Conservation (phyloP, 2,329 filamentous ascomycete genomes). For the Drechmeria coniospora region DNA sequence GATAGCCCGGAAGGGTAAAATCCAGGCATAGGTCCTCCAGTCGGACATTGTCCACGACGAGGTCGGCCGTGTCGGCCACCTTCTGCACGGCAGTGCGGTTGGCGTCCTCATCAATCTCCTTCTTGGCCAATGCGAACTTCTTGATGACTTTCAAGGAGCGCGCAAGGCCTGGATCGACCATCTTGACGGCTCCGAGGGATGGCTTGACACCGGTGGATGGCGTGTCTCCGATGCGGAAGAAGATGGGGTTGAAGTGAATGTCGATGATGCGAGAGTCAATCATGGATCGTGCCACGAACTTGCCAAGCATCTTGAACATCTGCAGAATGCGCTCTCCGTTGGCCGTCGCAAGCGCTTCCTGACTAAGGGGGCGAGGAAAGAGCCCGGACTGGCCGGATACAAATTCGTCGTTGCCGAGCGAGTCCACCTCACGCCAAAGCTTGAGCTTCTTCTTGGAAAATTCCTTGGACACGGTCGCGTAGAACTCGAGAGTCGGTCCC, state of each 20-base stretch:
- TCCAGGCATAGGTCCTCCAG: constrained; percentile 85
- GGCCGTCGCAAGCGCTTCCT: constrained; percentile 56
- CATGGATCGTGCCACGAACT: constrained; percentile 96
- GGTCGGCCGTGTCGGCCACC: constrained; percentile 48
- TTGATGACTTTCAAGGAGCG: constrained; percentile 77
- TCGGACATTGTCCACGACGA: constrained; percentile 58
- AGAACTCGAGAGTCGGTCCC: constrained; percentile 92
- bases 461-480: constrained; percentile 91
- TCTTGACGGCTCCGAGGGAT: constrained; percentile 76
- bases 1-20: constrained; percentile 87
- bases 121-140: constrained; percentile 72
- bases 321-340: constrained; percentile 79
- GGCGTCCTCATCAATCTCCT: constrained; percentile 59
- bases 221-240: constrained; percentile 83
- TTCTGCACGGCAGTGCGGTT: constrained; percentile 55
- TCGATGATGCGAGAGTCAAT: constrained; percentile 96
- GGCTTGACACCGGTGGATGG: constrained; percentile 49
- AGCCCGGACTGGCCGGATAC: constrained; percentile 72
- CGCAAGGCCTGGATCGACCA: constrained; percentile 74
- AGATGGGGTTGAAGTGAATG: constrained; percentile 90
- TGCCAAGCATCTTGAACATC: constrained; percentile 84
- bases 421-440: constrained; percentile 88
- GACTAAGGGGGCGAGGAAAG: constrained; percentile 82
- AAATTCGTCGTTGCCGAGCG: constrained; percentile 56
- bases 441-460: constrained; percentile 96